Percentiles rank a stretch among this genome's conserved stretches.
phyloP scores from a whole-genome alignment of 2,329 filamentous ascomycete genomes.

The Amauroascus verrucosus region DNA sequence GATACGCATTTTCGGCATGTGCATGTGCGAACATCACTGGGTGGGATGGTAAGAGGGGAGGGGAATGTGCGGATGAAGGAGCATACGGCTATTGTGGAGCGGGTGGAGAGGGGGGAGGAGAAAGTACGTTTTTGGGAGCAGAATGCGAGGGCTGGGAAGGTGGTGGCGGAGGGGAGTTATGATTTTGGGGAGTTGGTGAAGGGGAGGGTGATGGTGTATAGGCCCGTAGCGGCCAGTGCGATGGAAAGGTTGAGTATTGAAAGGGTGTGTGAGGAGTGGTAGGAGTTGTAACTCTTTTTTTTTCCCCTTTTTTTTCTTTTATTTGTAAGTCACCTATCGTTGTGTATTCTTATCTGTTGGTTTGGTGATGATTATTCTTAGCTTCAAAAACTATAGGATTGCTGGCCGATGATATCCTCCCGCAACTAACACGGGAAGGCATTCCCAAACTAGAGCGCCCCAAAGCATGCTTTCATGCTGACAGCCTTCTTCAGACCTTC shows the following conservation, averaged over 20 bases:
- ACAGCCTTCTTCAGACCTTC: too few species aligned
- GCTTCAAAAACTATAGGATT: too few species aligned
- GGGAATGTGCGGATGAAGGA: conserved; percentile 9
- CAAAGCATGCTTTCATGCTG: too few species aligned
- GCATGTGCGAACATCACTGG: conserved; percentile 5
- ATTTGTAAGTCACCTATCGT: too few species aligned
- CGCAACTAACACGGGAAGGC: too few species aligned
- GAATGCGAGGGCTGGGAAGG: conserved; percentile 4
- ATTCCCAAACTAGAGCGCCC: too few species aligned
- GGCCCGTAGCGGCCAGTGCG: neutral
- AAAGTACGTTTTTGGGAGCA: conserved; percentile 10
- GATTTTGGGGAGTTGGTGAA: conserved; percentile 8
- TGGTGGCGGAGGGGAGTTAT: conserved; percentile 8
- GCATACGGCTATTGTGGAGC: conserved; percentile 12
- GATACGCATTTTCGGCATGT: conserved; percentile 23
- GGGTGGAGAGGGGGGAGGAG: neutral
- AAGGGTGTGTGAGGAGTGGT: conserved; percentile 2
- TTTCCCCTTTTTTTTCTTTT: too few species aligned
- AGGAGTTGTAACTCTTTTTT: too few species aligned
- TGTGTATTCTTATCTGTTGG: too few species aligned
- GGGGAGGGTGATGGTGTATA: conserved; percentile 8
- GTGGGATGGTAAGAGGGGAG: neutral
- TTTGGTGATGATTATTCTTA: too few species aligned
- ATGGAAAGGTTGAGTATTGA: neutral
- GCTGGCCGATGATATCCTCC: too few species aligned